Conservation (phyloP, 257 asterid species). For the Voacanga thouarsii region DNA sequence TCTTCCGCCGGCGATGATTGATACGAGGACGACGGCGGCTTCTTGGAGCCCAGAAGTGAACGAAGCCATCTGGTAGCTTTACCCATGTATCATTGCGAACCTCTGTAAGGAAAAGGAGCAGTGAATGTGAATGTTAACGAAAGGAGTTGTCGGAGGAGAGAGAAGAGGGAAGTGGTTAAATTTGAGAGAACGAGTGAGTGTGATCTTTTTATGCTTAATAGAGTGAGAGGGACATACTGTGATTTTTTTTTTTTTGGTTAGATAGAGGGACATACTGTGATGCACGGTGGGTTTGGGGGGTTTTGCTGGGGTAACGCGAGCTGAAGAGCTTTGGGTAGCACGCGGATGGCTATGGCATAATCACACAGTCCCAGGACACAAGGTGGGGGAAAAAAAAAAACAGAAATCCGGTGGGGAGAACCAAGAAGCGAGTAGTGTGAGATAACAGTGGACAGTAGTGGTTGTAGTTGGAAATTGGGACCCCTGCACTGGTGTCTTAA, state of each 20-base stretch:
- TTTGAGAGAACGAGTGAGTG: background rate
- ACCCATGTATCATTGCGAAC: constrained; percentile 60
- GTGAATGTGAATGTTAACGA: background rate
- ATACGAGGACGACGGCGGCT: constrained; percentile 28
- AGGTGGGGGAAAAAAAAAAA: background rate
- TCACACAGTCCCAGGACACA: background rate
- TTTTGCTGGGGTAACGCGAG: too few relatives aligned
- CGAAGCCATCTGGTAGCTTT: constrained; percentile 64
- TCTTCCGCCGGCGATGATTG: constrained; percentile 18
- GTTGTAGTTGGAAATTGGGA: constrained; percentile 39
- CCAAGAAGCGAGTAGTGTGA: background rate
- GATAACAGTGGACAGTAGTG: constrained; percentile 1
- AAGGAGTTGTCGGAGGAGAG: constrained; percentile 19
- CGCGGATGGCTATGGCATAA: background rate
- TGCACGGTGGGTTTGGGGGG: too few relatives aligned
- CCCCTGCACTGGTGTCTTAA: constrained; percentile 36
- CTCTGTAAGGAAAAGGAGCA: background rate
- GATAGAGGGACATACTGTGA: too few relatives aligned
- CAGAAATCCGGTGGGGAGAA: background rate
- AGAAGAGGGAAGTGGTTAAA: constrained; percentile 7
- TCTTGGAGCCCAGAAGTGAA: constrained; percentile 47
- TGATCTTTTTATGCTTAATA: background rate
- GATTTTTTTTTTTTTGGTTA: too few relatives aligned
- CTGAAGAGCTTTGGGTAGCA: too few relatives aligned
- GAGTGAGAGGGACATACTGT: too few relatives aligned